Evolutionary conservation across 2,329 filamentous ascomycete genomes (phyloP), one percentile per base, ranked within the genome.

Genomic region (Trichoderma endophyticum): DNA sequence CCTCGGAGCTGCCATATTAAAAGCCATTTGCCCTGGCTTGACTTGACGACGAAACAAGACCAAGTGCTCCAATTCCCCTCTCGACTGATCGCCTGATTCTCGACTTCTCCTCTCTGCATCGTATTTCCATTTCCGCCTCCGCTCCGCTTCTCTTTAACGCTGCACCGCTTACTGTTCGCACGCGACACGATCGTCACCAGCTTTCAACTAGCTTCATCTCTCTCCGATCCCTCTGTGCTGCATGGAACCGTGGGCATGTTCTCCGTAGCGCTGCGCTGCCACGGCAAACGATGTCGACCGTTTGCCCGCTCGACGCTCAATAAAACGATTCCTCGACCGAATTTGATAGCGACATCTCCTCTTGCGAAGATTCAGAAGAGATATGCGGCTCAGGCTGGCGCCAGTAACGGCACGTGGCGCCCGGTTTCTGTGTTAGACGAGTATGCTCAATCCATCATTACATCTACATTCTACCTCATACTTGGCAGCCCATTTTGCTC

Each of bases 391-490:
- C 77, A 70, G 36, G 73, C 76, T 15, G 77, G 75, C 67, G 77
- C 76, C 21, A 77, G 74, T 68, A 77, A 78, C 73, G 74, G 83
- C 36, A 84, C 86, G 81, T 91, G 89, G 89, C 85, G 90, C 73
- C 89, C 89, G 4, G 87, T 89, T 65, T 88, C 88, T 72, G 86
- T 90, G 28, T 81, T 91, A 18, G 89, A 91, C 79, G 89, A 91
- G 89, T 91, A 83, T 76, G 87, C 26, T 32, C 56, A 59, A 30
- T 30, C 26, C 26, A 54, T 43, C 64, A 36, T 21, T 30, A 1
- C 56, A 30, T 57, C 26, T 57, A 28, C 2, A 14, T 3, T 3
- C 0, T 4, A 54, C 48, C 48, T 54, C 48, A 14, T 54, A 43
- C 14, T 54, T 14, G 0, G 24, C 1, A 7, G 11, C 21, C 48